These are phyloP conservation scores for Penicillium taxi DNA, from an alignment of 495 filamentous ascomycete species.

Conservation along the genomic window DNA sequence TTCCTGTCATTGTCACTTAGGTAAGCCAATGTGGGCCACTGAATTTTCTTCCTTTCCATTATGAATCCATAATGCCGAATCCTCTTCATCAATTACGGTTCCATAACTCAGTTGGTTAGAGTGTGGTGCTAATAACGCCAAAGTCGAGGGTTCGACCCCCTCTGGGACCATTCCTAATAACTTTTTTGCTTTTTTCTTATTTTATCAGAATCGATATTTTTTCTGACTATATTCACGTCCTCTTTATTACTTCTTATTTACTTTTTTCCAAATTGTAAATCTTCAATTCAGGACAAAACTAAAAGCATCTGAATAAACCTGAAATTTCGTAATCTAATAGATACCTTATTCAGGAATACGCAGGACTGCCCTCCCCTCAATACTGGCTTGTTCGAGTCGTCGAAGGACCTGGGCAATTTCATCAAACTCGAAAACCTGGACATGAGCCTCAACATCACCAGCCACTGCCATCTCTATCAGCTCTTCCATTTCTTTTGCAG, in stretches of 20 bases:
- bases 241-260: no score
- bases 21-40: no score
- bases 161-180: conserved; percentile 11
- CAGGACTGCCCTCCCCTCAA: conserved; percentile 36
- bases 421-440: conserved; percentile 33
- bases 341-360: conserved; percentile 28
- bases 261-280: background rate
- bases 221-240: no score
- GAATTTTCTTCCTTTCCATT: no score
- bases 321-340: background rate
- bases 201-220: no score
- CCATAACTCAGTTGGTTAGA: conserved; percentile 22
- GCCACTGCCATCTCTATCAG: conserved; percentile 33
- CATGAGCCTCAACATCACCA: conserved; percentile 31
- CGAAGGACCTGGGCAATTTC: conserved; percentile 37
- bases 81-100: no score
- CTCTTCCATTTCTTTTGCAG: conserved; percentile 33
- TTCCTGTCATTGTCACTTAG: no score
- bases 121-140: conserved; percentile 20
- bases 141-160: conserved; percentile 17
- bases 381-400: conserved; percentile 31
- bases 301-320: background rate
- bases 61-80: no score
- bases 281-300: background rate
- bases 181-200: no score